These are phyloP conservation scores for Lycium barbarum DNA, from an alignment of 257 asterid genomes.

Conservation along the genomic window DNA sequence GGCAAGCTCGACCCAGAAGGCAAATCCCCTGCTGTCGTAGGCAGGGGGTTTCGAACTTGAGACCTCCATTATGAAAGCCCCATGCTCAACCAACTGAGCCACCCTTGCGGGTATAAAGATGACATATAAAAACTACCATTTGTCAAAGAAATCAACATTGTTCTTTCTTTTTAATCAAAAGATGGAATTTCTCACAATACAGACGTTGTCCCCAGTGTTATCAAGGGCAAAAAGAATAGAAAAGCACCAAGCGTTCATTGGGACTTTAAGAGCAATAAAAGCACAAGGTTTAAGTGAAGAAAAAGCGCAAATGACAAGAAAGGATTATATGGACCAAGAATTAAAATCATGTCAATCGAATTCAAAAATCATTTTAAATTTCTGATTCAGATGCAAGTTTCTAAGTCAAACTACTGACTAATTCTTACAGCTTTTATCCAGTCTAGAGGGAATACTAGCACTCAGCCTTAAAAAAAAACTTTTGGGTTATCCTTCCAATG, in stretches of 20 bases:
- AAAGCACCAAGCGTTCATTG: neutral
- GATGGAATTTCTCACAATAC: neutral
- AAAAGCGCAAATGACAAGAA: neutral
- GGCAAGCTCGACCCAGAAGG: too few species aligned
- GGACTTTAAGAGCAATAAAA: neutral
- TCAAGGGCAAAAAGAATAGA: neutral
- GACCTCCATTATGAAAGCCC: too few species aligned
- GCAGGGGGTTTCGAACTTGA: too few species aligned
- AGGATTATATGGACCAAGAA: neutral
- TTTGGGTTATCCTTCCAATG: neutral
- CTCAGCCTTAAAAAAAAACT: neutral
- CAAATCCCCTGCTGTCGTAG: too few species aligned
- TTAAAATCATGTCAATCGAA: neutral
- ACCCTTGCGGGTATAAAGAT: neutral
- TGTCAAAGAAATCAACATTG: neutral
- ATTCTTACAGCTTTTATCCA: neutral
- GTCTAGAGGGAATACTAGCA: neutral
- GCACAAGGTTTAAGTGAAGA: neutral
- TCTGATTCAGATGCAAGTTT: neutral
- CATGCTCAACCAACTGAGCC: too few species aligned
- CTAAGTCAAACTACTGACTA: neutral
- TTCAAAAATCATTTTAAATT: slow-evolving; percentile 20
- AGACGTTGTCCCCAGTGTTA: neutral
- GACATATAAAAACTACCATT: neutral
- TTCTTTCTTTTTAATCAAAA: neutral